Evolutionary conservation across 2,329 filamentous ascomycete species (phyloP).

Genomic region (Aspergillus sergii): DNA sequence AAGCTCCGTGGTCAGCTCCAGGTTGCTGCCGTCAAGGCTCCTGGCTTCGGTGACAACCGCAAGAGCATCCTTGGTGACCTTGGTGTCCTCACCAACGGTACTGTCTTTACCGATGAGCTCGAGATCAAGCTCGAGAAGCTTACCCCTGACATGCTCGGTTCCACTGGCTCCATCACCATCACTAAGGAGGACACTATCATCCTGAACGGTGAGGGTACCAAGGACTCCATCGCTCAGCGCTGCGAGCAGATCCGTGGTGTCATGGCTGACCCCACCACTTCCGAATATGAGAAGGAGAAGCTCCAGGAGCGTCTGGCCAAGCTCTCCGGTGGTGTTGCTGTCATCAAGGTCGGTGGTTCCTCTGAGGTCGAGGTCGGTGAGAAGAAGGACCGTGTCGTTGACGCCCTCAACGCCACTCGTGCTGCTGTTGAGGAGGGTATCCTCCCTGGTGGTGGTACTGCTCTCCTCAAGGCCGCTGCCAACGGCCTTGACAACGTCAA

Average conservation of each 20-base stretch:
- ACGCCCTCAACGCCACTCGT: slow-evolving; percentile 95
- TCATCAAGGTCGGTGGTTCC: slow-evolving; percentile 97
- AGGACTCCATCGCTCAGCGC: slow-evolving; percentile 89
- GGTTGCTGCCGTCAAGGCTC: slow-evolving; percentile 97
- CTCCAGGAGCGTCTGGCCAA: slow-evolving; percentile 99
- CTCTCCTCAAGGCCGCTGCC: slow-evolving; percentile 92
- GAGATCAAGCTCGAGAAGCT: slow-evolving; percentile 99
- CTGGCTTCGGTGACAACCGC: slow-evolving; percentile 99
- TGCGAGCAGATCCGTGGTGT: slow-evolving; percentile 99
- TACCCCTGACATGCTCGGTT: slow-evolving; percentile 92
- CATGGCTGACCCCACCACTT: slow-evolving; percentile 89
- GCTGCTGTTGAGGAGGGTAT: slow-evolving; percentile 99
- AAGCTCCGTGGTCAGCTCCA: slow-evolving; percentile 99
- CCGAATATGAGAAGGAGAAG: slow-evolving; percentile 99
- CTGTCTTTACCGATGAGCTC: slow-evolving; percentile 97
- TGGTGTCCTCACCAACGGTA: slow-evolving; percentile 92
- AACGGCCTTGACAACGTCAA: slow-evolving; percentile 84
- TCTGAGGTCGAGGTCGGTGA: slow-evolving; percentile 98
- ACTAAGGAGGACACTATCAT: slow-evolving; percentile 99
- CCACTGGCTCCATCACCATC: slow-evolving; percentile 97
- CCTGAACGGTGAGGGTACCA: slow-evolving; percentile 93
- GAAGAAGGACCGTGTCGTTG: slow-evolving; percentile 99
- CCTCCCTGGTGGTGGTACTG: slow-evolving; percentile 96
- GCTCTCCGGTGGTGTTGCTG: slow-evolving; percentile 96
- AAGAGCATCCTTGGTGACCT: slow-evolving; percentile 99